phyloP scores from a whole-genome alignment of 768 basidiomycete species.

The Macrolepiota dolichaula region DNA sequence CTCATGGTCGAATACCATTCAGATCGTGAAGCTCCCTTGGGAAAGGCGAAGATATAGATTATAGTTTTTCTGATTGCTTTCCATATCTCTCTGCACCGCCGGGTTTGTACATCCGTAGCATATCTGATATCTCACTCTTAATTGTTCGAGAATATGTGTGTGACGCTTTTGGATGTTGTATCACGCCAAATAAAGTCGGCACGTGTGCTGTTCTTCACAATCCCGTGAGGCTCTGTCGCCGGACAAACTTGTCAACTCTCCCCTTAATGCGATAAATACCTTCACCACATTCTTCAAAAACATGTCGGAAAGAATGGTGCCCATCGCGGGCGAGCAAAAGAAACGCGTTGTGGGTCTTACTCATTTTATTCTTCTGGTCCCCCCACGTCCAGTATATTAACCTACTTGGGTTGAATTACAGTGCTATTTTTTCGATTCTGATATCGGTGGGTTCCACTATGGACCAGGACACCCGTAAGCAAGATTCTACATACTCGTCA shows the following conservation, averaged over 20 bases:
- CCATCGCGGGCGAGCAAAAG: conserved; percentile 75
- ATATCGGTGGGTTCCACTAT: conserved; percentile 99
- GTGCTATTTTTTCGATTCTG: conserved; percentile 99
- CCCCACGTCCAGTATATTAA: conserved; percentile 13
- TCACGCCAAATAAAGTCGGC: conserved; percentile 5
- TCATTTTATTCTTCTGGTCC: conserved; percentile 14
- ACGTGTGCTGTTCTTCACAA: conserved; percentile 10
- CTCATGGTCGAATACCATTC: conserved; percentile 12
- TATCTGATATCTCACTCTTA: neutral
- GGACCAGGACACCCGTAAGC: conserved; percentile 92
- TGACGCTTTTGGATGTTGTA: neutral
- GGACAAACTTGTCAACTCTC: conserved; percentile 10
- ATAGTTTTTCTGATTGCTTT: conserved; percentile 24
- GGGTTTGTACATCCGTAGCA: neutral
- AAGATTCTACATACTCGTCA: neutral
- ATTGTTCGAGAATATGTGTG: neutral
- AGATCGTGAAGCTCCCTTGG: conserved; percentile 56
- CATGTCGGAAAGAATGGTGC: conserved; percentile 54
- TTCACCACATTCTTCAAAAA: conserved; percentile 13
- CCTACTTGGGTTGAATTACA: conserved; percentile 24
- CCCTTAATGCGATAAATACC: conserved; percentile 10
- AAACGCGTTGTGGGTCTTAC: conserved; percentile 77
- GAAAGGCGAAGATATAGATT: conserved; percentile 46
- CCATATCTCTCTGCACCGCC: neutral
- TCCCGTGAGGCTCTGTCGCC: conserved; percentile 9